A percentile compares a stretch with the other conserved stretches of the same genome.
Conservation (phyloP, 192 early-diverging fungal genomes). For the Dimargaris xerosporica region DNA sequence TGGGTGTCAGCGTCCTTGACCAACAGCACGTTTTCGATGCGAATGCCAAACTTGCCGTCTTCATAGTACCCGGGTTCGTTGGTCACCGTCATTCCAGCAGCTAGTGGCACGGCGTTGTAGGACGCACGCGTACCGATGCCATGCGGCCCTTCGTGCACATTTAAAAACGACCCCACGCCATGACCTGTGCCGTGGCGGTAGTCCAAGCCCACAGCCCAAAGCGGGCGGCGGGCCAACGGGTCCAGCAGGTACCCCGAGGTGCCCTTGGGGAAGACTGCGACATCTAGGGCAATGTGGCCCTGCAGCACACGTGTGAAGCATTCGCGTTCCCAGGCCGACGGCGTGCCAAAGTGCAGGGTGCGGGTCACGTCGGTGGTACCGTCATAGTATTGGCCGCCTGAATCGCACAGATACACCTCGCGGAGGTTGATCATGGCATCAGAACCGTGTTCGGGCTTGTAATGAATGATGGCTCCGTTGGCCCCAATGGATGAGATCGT, state of each 20-base stretch:
- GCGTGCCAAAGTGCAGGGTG: conserved; percentile 78
- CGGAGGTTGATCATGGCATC: conserved; percentile 58
- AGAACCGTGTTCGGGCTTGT: conserved; percentile 69
- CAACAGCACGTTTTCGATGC: conserved; percentile 89
- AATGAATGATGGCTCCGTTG: conserved; percentile 98
- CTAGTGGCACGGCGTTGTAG: conserved; percentile 61
- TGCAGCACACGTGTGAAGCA: conserved; percentile 96
- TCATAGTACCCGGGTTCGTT: conserved; percentile 98
- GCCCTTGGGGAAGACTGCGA: conserved; percentile 74
- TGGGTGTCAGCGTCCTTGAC: conserved; percentile 54
- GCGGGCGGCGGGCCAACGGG: conserved; percentile 62
- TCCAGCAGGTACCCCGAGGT: conserved; percentile 85
- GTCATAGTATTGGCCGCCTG: conserved; percentile 90
- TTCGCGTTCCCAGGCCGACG: conserved; percentile 70
- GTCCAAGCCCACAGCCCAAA: conserved; percentile 89
- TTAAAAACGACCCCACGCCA: conserved; percentile 89
- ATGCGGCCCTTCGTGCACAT: conserved; percentile 93
- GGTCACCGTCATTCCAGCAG: conserved; percentile 87
- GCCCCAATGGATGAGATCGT: conserved; percentile 92
- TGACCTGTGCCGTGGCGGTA: conserved; percentile 97
- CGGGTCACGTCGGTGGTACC: conserved; percentile 98
- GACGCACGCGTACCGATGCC: conserved; percentile 67
- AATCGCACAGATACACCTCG: conserved; percentile 87
- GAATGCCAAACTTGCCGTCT: conserved; percentile 91
- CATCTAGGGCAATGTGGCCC: conserved; percentile 89